Conservation (phyloP, 164 flowering plant genomes). For the Chimonanthus salicifolius region DNA sequence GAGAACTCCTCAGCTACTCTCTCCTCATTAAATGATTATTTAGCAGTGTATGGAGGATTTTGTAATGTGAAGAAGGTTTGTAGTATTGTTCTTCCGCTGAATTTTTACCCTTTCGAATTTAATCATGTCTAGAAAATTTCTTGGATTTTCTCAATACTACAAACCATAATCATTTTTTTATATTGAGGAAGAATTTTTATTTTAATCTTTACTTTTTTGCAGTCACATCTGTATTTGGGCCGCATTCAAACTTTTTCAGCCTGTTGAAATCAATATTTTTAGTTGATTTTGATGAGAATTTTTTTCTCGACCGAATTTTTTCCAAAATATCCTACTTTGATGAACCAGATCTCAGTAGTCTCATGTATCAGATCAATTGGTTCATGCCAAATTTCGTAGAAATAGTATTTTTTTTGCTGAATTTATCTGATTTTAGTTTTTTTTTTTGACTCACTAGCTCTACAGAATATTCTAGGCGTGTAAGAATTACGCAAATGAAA, state of each 20-base stretch:
- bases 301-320: no score
- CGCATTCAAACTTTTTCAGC: no score
- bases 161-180: not conserved
- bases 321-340: no score
- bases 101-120: not conserved
- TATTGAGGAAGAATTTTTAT: not conserved
- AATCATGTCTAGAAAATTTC: not conserved
- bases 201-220: not conserved
- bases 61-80: slow-evolving; percentile 64
- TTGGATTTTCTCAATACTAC: not conserved
- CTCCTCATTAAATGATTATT: slow-evolving; percentile 35
- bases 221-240: no score
- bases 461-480: not conserved
- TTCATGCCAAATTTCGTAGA: no score
- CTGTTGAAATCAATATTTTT: no score
- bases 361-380: no score
- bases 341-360: no score
- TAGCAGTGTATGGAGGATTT: slow-evolving; percentile 59
- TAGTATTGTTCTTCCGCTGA: not conserved
- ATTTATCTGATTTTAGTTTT: no score
- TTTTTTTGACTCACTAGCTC: not conserved
- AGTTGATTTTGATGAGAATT: no score
- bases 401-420: no score
- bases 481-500: not conserved
- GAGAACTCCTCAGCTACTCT: slow-evolving; percentile 15